Evolutionary conservation across 2,329 filamentous ascomycete species (phyloP), one percentile per base, ranked within the genome.

Genomic region (Dactylellina sp.): DNA sequence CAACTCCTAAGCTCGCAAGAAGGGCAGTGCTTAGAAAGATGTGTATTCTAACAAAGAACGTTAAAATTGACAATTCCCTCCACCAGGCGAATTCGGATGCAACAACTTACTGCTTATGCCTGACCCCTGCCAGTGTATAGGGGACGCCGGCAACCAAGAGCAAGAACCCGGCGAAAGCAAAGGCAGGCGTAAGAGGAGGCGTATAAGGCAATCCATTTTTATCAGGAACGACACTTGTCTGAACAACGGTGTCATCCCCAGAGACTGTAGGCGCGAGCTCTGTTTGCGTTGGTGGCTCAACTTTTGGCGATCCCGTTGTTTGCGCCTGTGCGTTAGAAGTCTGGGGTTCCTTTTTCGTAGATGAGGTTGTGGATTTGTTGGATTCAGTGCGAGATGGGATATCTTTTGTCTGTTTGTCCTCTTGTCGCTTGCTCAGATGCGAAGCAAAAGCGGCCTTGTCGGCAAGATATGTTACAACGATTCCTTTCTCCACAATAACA

Each of bases 11-110:
- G 47, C 89, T 86, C 20, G 87, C 85, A 24, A 95, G 83, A 77
- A 91, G 93, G 3, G 88, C 91, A 0, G 89, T 87, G 12, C 93
- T 95, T 66, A 96, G 86, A 80, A 91, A 96, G 14, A 91, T 89
- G 79, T 95, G 90, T 11, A 94, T 78, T 79, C 83, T 84, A 79
- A 59, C 80, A 77, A 4, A 24, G 16, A n/a, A 16, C 20, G 35
- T 25, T 60, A 40, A 24, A 22, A 32, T 18, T 3, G 20, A 24
- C 32, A 20, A 2, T 24, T 42, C 44, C 6, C 7, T 7, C 16
- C 5, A 9, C 1, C 35, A n/a, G 18, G 28, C 9, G 28, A 32
- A 32, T 32, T 32, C 9, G 28, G 9, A 32, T 14, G 7, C 1
- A 47, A 37, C 40, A 20, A 39, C 61, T 76, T 79, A 85, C 87